Percentiles rank a stretch among this genome's conserved stretches.
Evolutionary conservation across 208 protist genomes (phyloP).

Genomic region (Acanthamoeba royreba): DNA sequence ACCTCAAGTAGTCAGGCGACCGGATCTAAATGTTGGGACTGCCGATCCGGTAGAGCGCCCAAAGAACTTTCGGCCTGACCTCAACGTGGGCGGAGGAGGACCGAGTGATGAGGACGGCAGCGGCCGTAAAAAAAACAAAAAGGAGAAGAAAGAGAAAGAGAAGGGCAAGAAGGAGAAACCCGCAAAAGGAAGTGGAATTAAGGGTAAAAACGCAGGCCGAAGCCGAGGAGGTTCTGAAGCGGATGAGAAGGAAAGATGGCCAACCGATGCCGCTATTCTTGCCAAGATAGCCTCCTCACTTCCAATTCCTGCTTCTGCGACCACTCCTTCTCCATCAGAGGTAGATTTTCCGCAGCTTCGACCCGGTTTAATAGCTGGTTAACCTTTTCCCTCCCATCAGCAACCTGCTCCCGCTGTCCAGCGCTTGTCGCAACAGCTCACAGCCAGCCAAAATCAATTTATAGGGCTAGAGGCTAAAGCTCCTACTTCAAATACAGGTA

Average conservation of each 20-base stretch:
- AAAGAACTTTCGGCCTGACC: too few relatives aligned
- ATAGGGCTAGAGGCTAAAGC: too few relatives aligned
- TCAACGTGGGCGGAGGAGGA: background rate
- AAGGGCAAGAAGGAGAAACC: background rate
- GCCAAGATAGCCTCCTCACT: background rate
- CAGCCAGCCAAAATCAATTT: background rate
- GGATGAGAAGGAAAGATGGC: background rate
- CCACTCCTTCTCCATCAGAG: too few relatives aligned
- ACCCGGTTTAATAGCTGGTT: too few relatives aligned
- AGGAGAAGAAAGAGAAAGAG: background rate
- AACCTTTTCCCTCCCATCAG: too few relatives aligned
- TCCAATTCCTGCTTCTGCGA: background rate
- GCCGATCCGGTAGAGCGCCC: too few relatives aligned
- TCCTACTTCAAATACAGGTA: too few relatives aligned
- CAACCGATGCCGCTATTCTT: background rate
- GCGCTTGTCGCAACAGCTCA: background rate
- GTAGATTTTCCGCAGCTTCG: background rate
- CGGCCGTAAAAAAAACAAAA: background rate
- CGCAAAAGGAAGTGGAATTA: background rate
- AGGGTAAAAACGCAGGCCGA: background rate
- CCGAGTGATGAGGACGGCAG: background rate
- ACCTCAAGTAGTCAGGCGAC: too few relatives aligned
- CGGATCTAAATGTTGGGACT: too few relatives aligned
- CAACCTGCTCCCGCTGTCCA: background rate
- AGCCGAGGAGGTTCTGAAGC: background rate